Conservation (phyloP, 805 yeast genomes). For the Nakazawaea anatomiae region DNA sequence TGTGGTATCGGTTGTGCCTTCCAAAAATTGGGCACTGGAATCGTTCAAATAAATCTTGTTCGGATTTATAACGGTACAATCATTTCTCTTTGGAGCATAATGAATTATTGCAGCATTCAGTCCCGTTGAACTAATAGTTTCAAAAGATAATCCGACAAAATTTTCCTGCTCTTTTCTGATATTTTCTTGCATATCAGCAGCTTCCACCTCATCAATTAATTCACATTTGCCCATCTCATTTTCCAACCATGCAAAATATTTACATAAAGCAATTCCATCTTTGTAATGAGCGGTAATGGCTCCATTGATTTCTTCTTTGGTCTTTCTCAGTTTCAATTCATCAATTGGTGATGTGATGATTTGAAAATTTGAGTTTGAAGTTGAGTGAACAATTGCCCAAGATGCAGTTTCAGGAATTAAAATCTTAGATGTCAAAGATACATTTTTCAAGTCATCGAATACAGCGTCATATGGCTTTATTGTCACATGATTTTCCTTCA, state of each 20-base stretch:
- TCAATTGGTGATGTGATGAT: conserved; percentile 52
- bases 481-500: conserved; percentile 36
- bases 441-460: conserved; percentile 35
- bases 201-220: conserved; percentile 57
- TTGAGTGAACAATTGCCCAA: conserved; percentile 61
- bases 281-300: conserved; percentile 48
- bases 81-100: conserved; percentile 49
- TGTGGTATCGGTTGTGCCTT: conserved; percentile 62
- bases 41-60: conserved; percentile 48
- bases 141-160: conserved; percentile 63
- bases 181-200: conserved; percentile 51
- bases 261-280: conserved; percentile 51
- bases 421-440: conserved; percentile 32
- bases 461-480: conserved; percentile 38
- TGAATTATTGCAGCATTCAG: conserved; percentile 76
- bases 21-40: conserved; percentile 56
- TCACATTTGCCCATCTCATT: conserved; percentile 36
- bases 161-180: conserved; percentile 48
- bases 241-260: conserved; percentile 56
- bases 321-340: conserved; percentile 47
- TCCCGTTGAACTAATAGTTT: conserved; percentile 71
- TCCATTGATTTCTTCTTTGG: conserved; percentile 41
- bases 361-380: conserved; percentile 29
- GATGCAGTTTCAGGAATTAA: conserved; percentile 54
- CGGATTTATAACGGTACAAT: conserved; percentile 44